Evolutionary conservation across 2,329 filamentous ascomycete genomes (phyloP), one percentile per base, ranked within the genome.

Genomic region (Trichoderma koningii): DNA sequence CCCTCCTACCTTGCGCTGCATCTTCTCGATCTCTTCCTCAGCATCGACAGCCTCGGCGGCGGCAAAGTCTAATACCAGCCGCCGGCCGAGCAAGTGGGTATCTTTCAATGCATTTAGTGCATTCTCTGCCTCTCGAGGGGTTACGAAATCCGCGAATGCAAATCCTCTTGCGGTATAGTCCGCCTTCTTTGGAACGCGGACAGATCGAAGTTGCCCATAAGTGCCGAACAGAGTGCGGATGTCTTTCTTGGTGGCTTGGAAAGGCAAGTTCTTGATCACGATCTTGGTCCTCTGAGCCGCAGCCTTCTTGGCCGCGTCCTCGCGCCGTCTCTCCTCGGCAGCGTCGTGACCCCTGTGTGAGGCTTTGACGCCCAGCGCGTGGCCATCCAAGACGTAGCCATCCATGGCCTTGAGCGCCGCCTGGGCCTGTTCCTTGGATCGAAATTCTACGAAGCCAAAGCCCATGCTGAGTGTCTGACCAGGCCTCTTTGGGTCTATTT

Each of bases 181-280:
- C 77, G 97, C 94, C 78, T 97, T 98, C 81, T 96, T 93, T 61
- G 95, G 95, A 73, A 99, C 87, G 68, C 95, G 91, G 67, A 99
- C 92, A 61, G 93, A 94, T 73, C 92, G 90, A 68, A 99, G 86
- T 76, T 97, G 90, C 52, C 95, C 96, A 78, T 97, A 98, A 42
- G 92, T 88, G 67, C 91, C 88, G 75, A 98, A 93, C 48, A 98
- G 83, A 62, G 89, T 83, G 68, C 92, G 87, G 66, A 99, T 85
- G 75, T 99, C 95, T 77, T 96, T 95, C 82, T 97, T 97, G 62
- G 88, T 90, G 55, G 91, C 90, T 80, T 98, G 92, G 81, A 99
- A 99, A 21, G 95, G 94, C 77, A 99, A 81, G 81, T 99, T 99
- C 83, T 98, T 99, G 81, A 99, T 90, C 78, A 98, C 89, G 74